Base-by-base conservation (phyloP, 108 stramenopile species). In the Pseudonitzschia pungens region DNA sequence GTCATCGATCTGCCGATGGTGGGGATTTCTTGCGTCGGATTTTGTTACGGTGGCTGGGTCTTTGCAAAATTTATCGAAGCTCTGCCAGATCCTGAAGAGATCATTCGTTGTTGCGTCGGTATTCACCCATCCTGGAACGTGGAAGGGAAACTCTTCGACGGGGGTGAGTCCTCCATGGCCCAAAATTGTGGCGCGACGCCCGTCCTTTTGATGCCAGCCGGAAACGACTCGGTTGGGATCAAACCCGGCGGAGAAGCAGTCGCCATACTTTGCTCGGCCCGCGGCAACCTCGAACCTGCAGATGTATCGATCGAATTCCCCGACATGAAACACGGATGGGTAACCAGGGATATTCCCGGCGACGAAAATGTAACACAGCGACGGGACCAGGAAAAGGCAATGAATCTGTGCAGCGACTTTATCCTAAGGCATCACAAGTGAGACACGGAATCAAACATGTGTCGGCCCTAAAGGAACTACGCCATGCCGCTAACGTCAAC, bases 11-110 rank as follows among this genome's bases (percentile, higher is more conserved):
- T 36, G 36, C 36, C 36, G 6, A 36, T 5, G 6, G 36, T 36
- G 36, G 36, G 36, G 36, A 36, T 36, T 36, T 36, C 36, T 36
- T 36, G 36, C 16, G 44, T 81, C 14, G 84, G 81, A 48, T 84
- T 84, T 65, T 84, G 84, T 29, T 84, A 81, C 81, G 84, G 84
- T 0, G 74, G 52, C 0, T 84, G 81, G 81, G 80, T 81, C 0
- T 59, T 79, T 63, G 78, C 69, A 22, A 81, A 82, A 50, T 69
- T 71, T 0, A 70, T 58, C 41, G 29, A 41, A 55, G 73, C 54
- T 22, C 54, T 45, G 16, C 10, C 52, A 24, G 14, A 59, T 0
- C 31, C 42, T 5, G 79, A 74, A 41, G 65, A 73, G 20, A 70
- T 69, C 52, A 78, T 52, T 7, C 36, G 36, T 36, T 36, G 36